Evolutionary conservation across 1,139 yeast genomes (phyloP), one percentile per base, ranked within the genome.

Genomic region (Kodamaea alishanica): DNA sequence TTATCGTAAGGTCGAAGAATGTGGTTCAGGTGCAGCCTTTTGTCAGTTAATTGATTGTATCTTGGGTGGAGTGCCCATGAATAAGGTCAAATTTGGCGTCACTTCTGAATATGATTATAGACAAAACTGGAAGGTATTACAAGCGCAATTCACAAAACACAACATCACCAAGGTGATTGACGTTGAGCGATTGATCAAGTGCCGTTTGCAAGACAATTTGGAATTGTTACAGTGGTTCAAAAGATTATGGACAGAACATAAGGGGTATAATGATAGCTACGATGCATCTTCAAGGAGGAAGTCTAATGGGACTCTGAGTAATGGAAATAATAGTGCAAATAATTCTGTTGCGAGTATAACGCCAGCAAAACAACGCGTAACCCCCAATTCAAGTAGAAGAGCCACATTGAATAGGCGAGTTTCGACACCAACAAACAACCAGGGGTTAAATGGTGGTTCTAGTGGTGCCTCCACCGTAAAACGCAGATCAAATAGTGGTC

Each of bases 21-120:
- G 96, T 57, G 99, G 99, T 12, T 80, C 84, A 2, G 99, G 99
- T 3, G 96, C 96, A 0, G 94, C 88, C 2, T 90, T 86, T 59
- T 89, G 97, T 61, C 97, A 90, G 61, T 74, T 92, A 36, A 75
- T 90, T 70, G 97, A 92, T 61, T 79, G 90, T 22, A 79, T 92
- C 25, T 85, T 74, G 52, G 81, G 84, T 22, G 96, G 87, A 48
- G 73, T 90, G 10, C 92, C 96, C 4, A 77, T 89, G 83, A 57
- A 66, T 39, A 78, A 83, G 50, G 92, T 90, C 44, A 79, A 77
- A 55, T 88, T 83, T 57, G 79, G 80, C 27, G 75, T 77, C 22
- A 56, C 57, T 20, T 69, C 77, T 27, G 96, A 88, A 48, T 88
- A 86, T 59, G 96, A 90, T 47, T 81, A 76, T 50, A 66, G 88